Evolutionary conservation across 208 protist species (phyloP).

Genomic region (Angomonas desouzai): DNA sequence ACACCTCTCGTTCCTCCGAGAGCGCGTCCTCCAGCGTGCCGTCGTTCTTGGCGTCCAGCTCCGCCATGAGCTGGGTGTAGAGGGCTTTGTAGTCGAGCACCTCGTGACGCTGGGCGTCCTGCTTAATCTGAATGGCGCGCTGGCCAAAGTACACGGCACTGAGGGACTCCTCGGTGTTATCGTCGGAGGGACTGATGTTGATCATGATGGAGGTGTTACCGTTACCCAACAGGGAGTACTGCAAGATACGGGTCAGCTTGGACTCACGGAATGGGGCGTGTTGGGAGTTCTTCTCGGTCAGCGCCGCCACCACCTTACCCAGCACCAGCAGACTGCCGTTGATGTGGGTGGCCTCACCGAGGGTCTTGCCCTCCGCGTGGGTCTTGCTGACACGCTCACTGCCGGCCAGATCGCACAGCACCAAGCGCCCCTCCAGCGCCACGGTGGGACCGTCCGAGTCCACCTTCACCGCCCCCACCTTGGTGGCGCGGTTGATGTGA

Average conservation of each 20-base stretch:
- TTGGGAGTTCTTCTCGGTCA: constrained; percentile 77
- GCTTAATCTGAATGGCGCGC: constrained; percentile 91
- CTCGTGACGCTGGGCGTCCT: constrained; percentile 88
- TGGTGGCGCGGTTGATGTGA: constrained; percentile 72
- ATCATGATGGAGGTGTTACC: constrained; percentile 88
- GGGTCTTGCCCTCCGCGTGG: constrained; percentile 85
- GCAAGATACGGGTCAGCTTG: constrained; percentile 93
- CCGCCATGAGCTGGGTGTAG: constrained; percentile 82
- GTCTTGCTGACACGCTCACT: constrained; percentile 94
- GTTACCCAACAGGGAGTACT: constrained; percentile 90
- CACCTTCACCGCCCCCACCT: constrained; percentile 31
- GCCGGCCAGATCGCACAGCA: constrained; percentile 97
- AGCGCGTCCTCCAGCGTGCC: constrained; percentile 63
- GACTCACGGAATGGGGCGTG: constrained; percentile 90
- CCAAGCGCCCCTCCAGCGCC: constrained; percentile 81
- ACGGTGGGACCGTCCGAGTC: constrained; percentile 23
- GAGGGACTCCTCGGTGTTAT: constrained; percentile 86
- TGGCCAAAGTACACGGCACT: constrained; percentile 89
- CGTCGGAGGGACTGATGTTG: constrained; percentile 82
- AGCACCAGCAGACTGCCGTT: constrained; percentile 95
- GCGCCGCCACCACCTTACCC: constrained; percentile 80
- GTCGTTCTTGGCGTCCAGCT: constrained; percentile 85
- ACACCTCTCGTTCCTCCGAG: constrained; percentile 63
- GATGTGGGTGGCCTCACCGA: constrained; percentile 95
- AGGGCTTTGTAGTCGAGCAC: constrained; percentile 89